Evolutionary conservation across 805 yeast genomes (phyloP).

Genomic region (Wickerhamiella musiphila): DNA sequence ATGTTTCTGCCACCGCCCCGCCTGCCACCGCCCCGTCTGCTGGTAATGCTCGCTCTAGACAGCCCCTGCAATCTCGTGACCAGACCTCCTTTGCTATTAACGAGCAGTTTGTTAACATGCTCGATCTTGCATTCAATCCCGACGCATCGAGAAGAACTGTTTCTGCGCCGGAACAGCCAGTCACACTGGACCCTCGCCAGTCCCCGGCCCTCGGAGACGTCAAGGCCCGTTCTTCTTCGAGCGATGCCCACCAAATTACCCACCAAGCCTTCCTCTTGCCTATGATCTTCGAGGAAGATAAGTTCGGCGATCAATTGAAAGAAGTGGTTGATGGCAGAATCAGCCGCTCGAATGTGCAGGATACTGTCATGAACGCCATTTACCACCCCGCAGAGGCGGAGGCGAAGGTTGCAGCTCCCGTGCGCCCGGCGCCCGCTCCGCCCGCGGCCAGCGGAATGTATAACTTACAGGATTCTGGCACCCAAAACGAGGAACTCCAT

Average conservation of each 20-base stretch:
- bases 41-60: no score
- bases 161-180: not conserved
- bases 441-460: no score
- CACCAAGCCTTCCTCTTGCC: slow-evolving; percentile 17
- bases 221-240: not conserved
- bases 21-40: no score
- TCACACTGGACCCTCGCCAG: slow-evolving; percentile 2
- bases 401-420: slow-evolving; percentile 11
- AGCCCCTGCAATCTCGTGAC: no score
- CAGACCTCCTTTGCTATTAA: slow-evolving; percentile 5
- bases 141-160: slow-evolving; percentile 3
- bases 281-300: slow-evolving; percentile 25
- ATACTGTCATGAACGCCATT: no score
- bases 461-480: no score
- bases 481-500: no score
- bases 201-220: not conserved
- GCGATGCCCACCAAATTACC: not conserved
- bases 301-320: slow-evolving; percentile 24
- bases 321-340: slow-evolving; percentile 20
- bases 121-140: slow-evolving; percentile 19
- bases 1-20: no score
- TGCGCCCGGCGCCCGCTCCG: slow-evolving; percentile 12
- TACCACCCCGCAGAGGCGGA: slow-evolving; percentile 14
- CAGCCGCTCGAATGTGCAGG: no score
- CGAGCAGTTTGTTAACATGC: slow-evolving; percentile 18